Evolutionary conservation across 139 green algal species (phyloP), one percentile per base, ranked within the genome.

Genomic region (Chlamydomonas sp.): DNA sequence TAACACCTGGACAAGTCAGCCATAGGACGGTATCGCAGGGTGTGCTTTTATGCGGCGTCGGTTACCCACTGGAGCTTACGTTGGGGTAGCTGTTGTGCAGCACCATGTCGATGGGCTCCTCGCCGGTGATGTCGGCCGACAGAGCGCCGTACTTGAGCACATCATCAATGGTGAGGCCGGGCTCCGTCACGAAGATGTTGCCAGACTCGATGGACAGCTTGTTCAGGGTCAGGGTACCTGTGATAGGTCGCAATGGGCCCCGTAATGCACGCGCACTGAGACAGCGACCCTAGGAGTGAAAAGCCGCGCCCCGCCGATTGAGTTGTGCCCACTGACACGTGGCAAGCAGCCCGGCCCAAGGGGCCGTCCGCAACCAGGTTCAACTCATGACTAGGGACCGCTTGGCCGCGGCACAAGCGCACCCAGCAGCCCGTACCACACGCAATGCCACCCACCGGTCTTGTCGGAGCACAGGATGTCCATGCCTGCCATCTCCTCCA

Each of bases 401-500:
- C 31, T 0, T 49, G 31, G 31, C 31, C 31, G 31, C 31, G 31
- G 31, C 31, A 49, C 31, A 49, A 49, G 69, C 58, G 20, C 2
- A n/a, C n/a, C 17, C 63, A 4, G 3, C 14, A 15, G 67, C 18
- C 14, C 14, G n/a, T 58, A 18, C 1, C 17, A 5, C 63, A 75
- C 61, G n/a, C n/a, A 60, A 5, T 59, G 61, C 17, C 61, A 58
- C 88, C 5, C 74, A 91, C 88, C 96, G n/a, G 96, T 98, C 92
- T 98, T 98, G 93, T 98, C 96, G 20, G 94, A 97, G 95, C 96
- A 98, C 60, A 98, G 95, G 69, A 98, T 95, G 93, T 97, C 92
- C 95, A 98, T 97, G 86, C 96, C 90, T 57, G 95, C 96, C 96
- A 98, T 97, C 93, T 98, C 96, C 94, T 98, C 96, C 31, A 98